Evolutionary conservation across 768 basidiomycete genomes (phyloP).

Genomic region (Tephrocybe rancida): DNA sequence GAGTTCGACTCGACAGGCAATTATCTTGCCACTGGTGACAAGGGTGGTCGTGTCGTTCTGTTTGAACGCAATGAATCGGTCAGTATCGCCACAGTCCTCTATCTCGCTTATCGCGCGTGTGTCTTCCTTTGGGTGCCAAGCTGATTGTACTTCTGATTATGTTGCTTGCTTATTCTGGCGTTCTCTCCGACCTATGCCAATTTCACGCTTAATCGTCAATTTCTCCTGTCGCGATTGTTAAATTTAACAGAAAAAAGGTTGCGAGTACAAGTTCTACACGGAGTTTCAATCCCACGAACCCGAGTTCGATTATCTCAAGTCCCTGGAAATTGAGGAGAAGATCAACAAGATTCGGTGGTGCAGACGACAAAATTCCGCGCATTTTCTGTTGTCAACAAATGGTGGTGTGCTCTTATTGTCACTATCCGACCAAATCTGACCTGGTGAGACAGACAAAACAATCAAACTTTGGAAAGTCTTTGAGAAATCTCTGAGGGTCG

Average conservation of each 20-base stretch:
- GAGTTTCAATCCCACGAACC: slow-evolving; percentile 99
- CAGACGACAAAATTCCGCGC: slow-evolving; percentile 95
- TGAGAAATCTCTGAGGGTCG: slow-evolving; percentile 94
- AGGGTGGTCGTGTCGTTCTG: slow-evolving; percentile 97
- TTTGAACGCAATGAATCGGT: slow-evolving; percentile 99
- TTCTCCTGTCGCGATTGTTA: slow-evolving; percentile 22
- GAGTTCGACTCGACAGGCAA: slow-evolving; percentile 99
- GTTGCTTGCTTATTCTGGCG: slow-evolving; percentile 17
- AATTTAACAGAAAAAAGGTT: slow-evolving; percentile 90
- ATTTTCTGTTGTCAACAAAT: slow-evolving; percentile 96
- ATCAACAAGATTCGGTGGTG: slow-evolving; percentile 99
- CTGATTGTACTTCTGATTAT: slow-evolving; percentile 36
- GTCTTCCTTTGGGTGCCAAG: slow-evolving; percentile 16
- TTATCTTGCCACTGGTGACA: slow-evolving; percentile 99
- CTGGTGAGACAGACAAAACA: slow-evolving; percentile 80
- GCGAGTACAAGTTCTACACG: slow-evolving; percentile 99
- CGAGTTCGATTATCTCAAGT: slow-evolving; percentile 99
- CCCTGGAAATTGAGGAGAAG: slow-evolving; percentile 99
- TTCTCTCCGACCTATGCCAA: slow-evolving; percentile 8
- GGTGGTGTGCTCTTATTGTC: slow-evolving; percentile 51
- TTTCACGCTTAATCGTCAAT: slow-evolving; percentile 16
- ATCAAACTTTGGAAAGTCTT: slow-evolving; percentile 99
- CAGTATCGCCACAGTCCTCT: slow-evolving; percentile 21
- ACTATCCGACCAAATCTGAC: slow-evolving; percentile 5
- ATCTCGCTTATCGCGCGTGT: slow-evolving; percentile 15